Base-by-base conservation (phyloP, 192 early-diverging fungal genomes). In the Entomortierella beljakovae region DNA sequence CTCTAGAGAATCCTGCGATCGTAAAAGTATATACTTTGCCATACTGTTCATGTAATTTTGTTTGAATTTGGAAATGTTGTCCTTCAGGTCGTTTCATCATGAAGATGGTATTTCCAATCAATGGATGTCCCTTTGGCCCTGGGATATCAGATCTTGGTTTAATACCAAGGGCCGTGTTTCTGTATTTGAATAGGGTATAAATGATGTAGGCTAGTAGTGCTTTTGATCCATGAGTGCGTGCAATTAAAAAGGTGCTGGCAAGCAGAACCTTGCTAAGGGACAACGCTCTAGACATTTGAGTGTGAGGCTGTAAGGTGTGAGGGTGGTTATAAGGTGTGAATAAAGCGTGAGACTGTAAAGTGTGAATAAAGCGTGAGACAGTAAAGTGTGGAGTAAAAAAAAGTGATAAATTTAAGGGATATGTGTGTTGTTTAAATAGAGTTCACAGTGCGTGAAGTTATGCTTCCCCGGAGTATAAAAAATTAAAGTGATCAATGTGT, bases 121-220 rank as follows among this genome's bases (percentile, higher is more conserved):
- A 34, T n/a, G 79, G 79, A 15, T 50, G 8, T 26, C 79, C 79
- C 16, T 34, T 58, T 37, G 79, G 79, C 11, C 70, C 70, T 5
- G 20, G 25, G 5, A 81, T 38, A 32, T 81, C 79, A 16, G 49
- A n/a, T n/a, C 79, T 51, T 42, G 70, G 57, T 11, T 6, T 38
- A 6, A 66, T 55, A 5, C 70, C 70, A 1, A 50, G 32, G 9
- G 61, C 61, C 2, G 61, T 58, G 23, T 38, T 53, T 23, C 61
- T 29, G 25, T 71, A 71, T 31, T 63, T 71, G 18, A 64, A 33
- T 6, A 71, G 6, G 25, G 57, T 35, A 16, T 56, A 71, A 33
- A 71, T 58, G 35, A 62, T 56, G 8, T 71, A 71, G 1, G 53
- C 52, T 0, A 50, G 38, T 1, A 70, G 9, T 11, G 42, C 58